Base-by-base conservation (phyloP, 106 monocot species). In the Phalaenopsis equestris region DNA sequence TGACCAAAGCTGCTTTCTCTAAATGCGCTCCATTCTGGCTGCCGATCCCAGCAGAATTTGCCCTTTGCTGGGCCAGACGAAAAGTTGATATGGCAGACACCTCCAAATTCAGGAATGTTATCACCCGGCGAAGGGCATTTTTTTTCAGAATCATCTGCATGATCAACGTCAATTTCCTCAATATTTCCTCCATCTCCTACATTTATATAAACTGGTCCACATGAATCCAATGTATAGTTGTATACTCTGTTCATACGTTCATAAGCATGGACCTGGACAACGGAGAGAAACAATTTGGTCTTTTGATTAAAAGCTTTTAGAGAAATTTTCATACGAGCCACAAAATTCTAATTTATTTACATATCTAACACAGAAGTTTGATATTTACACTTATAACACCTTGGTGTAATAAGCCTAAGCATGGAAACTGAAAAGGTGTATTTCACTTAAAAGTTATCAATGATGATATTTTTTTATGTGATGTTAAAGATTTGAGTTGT, bases 1-100 rank as follows among this genome's bases (percentile, higher is more conserved):
- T 93, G 95, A 4, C 93, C 95, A 78, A 96, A 96, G 84, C 93
- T 96, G 88, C 95, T 96, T 23, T 96, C 95, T 78, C 95, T 88
- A 41, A 86, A 91, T n/a, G 93, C 95, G 77, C 93, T 96, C 93
- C 93, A 96, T 10, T 91, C 93, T 16, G 95, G 95, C 56, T 96
- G 95, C 30, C 77, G 61, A 2, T 83, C 86, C 93, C 93, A 93
- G 86, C 95, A 96, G 67, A 93, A 96, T 45, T 81, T 88, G 1
- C 93, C 95, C 84, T 89, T 87, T 9, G 93, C 89, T 84, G 93
- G 88, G 42, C 95, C 93, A 56, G 89, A 88, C 6, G 95, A 77
- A 85, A 96, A 96, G 64, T 93, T 93, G 30, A 96, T 30, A 65
- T 88, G 91, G 79, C 95, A 96, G 14, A 93, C 79, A 1, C 91